These are phyloP conservation scores for Acanthamoeba culbertsoni DNA, from an alignment of 208 protist genomes.

Conservation along the genomic window DNA sequence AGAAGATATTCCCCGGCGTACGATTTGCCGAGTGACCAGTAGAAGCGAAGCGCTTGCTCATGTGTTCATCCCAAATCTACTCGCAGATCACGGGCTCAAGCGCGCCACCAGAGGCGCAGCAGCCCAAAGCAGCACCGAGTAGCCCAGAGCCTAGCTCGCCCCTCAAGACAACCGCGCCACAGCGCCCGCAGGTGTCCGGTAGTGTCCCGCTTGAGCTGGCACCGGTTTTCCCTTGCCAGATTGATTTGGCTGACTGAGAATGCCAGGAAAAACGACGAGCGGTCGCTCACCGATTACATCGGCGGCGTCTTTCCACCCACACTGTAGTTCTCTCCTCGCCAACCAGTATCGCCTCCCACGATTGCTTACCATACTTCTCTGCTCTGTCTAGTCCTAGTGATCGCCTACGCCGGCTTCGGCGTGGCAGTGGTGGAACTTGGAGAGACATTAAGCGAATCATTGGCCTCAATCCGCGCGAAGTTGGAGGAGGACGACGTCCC, in stretches of 20 bases:
- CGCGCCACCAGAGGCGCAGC: neutral
- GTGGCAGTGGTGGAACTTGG: neutral
- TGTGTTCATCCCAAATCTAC: neutral
- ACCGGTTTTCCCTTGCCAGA: neutral
- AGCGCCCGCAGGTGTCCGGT: neutral
- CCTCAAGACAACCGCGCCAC: neutral
- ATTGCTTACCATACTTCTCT: neutral
- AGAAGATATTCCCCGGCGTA: neutral
- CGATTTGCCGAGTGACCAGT: no score
- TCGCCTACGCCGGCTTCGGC: neutral
- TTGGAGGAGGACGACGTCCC: constrained; percentile 34
- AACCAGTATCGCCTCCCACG: neutral
- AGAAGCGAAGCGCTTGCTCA: neutral
- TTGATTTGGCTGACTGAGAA: neutral
- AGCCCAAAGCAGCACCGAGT: no score
- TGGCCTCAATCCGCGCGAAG: neutral
- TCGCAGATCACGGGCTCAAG: neutral
- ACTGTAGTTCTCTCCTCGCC: neutral
- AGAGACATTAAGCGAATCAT: neutral
- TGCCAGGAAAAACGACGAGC: neutral
- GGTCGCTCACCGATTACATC: neutral
- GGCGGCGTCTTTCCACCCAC: neutral
- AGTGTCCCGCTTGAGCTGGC: neutral
- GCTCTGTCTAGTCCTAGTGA: neutral
- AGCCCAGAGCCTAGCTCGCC: neutral